phyloP scores from a whole-genome alignment of 169 alveolate species.

The Eimeria necatrix region DNA sequence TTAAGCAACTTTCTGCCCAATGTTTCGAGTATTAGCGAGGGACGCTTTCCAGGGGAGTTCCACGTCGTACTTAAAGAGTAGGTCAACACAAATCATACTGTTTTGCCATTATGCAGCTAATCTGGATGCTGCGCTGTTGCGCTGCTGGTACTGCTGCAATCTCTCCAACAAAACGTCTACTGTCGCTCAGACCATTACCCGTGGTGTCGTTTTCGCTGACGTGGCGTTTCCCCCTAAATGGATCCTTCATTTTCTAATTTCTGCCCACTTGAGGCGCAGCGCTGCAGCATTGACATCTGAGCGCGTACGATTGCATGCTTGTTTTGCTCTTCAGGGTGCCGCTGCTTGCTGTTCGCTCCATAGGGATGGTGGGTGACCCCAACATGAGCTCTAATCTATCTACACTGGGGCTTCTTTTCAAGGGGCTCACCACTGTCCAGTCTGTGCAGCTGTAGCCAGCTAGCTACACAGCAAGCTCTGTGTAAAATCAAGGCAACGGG shows the following conservation, averaged over 20 bases:
- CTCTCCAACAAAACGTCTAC: too few relatives aligned
- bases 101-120: background rate
- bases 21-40: slow-evolving; percentile 48
- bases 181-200: too few relatives aligned
- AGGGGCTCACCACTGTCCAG: slow-evolving; percentile 74
- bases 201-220: too few relatives aligned
- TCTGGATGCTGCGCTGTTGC: background rate
- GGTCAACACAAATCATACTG: background rate
- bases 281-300: background rate
- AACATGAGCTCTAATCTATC: slow-evolving; percentile 61
- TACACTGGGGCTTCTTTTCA: slow-evolving; percentile 42
- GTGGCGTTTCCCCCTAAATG: too few relatives aligned
- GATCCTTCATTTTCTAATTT: too few relatives aligned
- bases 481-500: background rate
- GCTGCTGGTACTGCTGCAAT: background rate
- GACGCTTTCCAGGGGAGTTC: slow-evolving; percentile 68
- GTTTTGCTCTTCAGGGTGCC: slow-evolving; percentile 49
- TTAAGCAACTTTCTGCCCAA: slow-evolving; percentile 61
- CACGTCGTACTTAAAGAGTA: slow-evolving; percentile 63
- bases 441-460: too few relatives aligned
- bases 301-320: background rate
- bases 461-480: background rate
- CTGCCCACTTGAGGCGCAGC: too few relatives aligned
- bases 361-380: slow-evolving; percentile 79
- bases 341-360: slow-evolving; percentile 65